Conservation (phyloP, 2,329 filamentous ascomycete species). For the Fusarium domesticum region DNA sequence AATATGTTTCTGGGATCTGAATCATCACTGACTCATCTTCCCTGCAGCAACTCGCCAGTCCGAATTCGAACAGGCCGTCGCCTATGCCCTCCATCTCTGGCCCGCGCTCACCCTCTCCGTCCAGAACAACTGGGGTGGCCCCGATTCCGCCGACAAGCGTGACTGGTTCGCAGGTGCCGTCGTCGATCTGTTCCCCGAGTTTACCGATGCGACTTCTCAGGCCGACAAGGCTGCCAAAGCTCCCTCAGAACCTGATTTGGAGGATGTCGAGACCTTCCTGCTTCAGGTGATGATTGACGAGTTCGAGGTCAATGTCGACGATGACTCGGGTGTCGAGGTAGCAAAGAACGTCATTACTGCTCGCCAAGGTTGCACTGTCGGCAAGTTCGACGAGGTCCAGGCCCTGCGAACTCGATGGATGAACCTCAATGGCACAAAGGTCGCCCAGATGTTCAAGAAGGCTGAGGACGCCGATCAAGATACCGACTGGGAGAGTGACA, state of each 20-base stretch:
- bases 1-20: not conserved
- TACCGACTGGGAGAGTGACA: slow-evolving; percentile 59
- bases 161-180: slow-evolving; percentile 94
- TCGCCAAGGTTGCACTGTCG: slow-evolving; percentile 60
- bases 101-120: slow-evolving; percentile 83
- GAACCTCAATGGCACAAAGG: slow-evolving; percentile 58
- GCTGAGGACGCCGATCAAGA: slow-evolving; percentile 56
- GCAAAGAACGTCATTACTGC: slow-evolving; percentile 70
- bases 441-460: slow-evolving; percentile 52
- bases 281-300: slow-evolving; percentile 93
- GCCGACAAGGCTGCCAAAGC: slow-evolving; percentile 24
- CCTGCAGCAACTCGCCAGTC: slow-evolving; percentile 53
- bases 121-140: slow-evolving; percentile 82
- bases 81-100: slow-evolving; percentile 84
- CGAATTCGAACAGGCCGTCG: slow-evolving; percentile 82
- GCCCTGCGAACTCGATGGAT: slow-evolving; percentile 61
- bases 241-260: slow-evolving; percentile 59
- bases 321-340: slow-evolving; percentile 75
- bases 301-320: slow-evolving; percentile 89
- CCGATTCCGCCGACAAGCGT: slow-evolving; percentile 79
- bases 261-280: slow-evolving; percentile 80
- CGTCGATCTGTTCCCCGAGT: slow-evolving; percentile 73
- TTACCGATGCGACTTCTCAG: slow-evolving; percentile 43
- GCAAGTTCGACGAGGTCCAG: slow-evolving; percentile 63
- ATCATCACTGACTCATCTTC: slow-evolving; percentile 8